Conservation (phyloP, 306 rosid genomes). For the Castanospermum australe region DNA sequence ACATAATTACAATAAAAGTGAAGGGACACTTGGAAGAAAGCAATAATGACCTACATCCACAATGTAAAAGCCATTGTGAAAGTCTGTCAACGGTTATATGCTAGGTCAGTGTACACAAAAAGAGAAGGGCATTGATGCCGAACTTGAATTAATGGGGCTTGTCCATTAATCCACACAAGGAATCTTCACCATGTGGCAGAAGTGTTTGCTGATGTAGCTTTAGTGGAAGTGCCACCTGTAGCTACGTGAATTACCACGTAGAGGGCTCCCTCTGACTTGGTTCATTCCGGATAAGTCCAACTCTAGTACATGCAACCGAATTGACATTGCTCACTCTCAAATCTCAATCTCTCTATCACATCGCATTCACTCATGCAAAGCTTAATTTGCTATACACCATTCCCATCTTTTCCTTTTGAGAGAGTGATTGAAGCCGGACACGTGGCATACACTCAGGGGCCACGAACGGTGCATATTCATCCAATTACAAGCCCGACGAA, state of each 20-base stretch:
- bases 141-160: not conserved
- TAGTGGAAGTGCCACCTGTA: slow-evolving; percentile 22
- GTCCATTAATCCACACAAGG: not conserved
- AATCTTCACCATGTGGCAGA: slow-evolving; percentile 28
- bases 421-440: slow-evolving; percentile 8
- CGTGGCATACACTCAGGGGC: slow-evolving; percentile 17
- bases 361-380: slow-evolving; percentile 5
- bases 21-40: not conserved
- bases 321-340: not conserved
- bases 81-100: not conserved
- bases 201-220: not conserved
- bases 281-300: slow-evolving; percentile 1
- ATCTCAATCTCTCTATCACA: not conserved
- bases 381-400: not conserved
- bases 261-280: not conserved
- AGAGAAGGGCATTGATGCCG: not conserved
- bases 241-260: slow-evolving; percentile 17
- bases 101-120: not conserved
- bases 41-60: not conserved
- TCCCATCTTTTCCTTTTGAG: slow-evolving; percentile 10
- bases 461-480: slow-evolving; percentile 18
- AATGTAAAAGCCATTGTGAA: not conserved
- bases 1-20: not conserved
- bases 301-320: not conserved
- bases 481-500: not conserved